phyloP scores from a whole-genome alignment of 1,284 basidiomycete species.

The Ustilago tritici region DNA sequence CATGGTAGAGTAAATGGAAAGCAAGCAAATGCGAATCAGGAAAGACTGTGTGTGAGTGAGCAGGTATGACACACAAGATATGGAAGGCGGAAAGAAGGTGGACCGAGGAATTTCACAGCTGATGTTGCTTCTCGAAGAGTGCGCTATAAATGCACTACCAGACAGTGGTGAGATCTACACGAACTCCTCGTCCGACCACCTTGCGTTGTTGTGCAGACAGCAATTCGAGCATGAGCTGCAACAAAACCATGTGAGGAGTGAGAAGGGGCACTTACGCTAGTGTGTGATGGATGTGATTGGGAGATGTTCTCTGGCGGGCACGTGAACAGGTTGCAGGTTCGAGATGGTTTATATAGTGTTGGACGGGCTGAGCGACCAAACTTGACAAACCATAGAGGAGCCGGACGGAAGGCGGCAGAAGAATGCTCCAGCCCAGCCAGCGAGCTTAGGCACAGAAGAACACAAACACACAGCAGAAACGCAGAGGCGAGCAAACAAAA shows the following conservation, averaged over 20 bases:
- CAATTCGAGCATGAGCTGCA: too few relatives aligned
- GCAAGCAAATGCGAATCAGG: neutral
- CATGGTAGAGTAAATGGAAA: conserved; percentile 16
- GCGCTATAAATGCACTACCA: neutral
- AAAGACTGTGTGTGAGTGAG: conserved; percentile 56
- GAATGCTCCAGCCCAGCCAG: neutral
- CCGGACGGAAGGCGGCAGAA: conserved; percentile 38
- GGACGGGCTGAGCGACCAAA: conserved; percentile 28
- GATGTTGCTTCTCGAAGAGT: neutral
- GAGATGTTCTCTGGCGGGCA: conserved; percentile 6
- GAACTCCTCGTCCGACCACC: neutral
- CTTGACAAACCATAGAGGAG: conserved; percentile 10
- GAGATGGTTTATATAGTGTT: conserved; percentile 20
- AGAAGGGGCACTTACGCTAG: conserved; percentile 32
- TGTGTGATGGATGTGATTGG: conserved; percentile 1
- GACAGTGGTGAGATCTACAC: neutral
- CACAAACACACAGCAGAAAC: neutral
- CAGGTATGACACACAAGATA: conserved; percentile 22
- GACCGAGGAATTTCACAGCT: neutral
- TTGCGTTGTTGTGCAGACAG: neutral
- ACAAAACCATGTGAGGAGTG: neutral
- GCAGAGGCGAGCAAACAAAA: neutral
- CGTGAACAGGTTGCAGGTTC: neutral
- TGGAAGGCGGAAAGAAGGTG: neutral
- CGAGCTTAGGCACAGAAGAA: neutral